Conservation (phyloP, 2,329 filamentous ascomycete genomes). For the Claviceps citrina region DNA sequence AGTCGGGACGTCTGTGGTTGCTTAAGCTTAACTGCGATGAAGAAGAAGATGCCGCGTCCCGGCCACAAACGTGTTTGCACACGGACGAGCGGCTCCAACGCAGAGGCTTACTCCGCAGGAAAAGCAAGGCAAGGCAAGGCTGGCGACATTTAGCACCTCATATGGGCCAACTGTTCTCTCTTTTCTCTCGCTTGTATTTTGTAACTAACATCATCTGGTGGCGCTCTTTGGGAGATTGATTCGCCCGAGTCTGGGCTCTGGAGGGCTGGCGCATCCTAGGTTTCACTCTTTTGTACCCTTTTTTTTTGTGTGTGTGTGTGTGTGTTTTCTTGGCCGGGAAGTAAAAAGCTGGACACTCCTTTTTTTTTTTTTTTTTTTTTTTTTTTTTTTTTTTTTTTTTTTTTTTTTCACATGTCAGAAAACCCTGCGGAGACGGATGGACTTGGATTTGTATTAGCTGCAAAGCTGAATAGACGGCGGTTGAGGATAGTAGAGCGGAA, state of each 20-base stretch:
- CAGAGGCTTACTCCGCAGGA: background rate
- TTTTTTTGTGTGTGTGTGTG: slow-evolving; percentile 10
- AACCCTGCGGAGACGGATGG: slow-evolving; percentile 1
- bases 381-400: background rate
- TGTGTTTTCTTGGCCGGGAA: slow-evolving; percentile 2
- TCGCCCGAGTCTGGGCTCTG: background rate
- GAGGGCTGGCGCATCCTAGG: slow-evolving; percentile 3
- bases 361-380: background rate
- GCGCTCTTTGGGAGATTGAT: slow-evolving; percentile 2
- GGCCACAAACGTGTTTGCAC: background rate
- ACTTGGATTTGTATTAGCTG: slow-evolving; percentile 6
- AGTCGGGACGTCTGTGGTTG: background rate
- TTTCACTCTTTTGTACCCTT: slow-evolving; percentile 4
- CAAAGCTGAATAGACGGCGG: slow-evolving; percentile 5
- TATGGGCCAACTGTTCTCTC: background rate
- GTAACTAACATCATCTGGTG: slow-evolving; percentile 1
- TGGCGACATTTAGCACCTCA: background rate
- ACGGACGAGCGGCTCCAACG: background rate
- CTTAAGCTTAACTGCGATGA: background rate
- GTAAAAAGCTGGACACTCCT: slow-evolving; percentile 2
- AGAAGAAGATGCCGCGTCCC: background rate
- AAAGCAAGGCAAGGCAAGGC: background rate
- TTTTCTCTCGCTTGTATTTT: background rate
- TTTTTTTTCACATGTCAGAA: background rate
- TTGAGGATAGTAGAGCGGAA: background rate